Base-by-base conservation (phyloP, 176 grass and related monocot genomes). In the Eremochloa ophiuroides region DNA sequence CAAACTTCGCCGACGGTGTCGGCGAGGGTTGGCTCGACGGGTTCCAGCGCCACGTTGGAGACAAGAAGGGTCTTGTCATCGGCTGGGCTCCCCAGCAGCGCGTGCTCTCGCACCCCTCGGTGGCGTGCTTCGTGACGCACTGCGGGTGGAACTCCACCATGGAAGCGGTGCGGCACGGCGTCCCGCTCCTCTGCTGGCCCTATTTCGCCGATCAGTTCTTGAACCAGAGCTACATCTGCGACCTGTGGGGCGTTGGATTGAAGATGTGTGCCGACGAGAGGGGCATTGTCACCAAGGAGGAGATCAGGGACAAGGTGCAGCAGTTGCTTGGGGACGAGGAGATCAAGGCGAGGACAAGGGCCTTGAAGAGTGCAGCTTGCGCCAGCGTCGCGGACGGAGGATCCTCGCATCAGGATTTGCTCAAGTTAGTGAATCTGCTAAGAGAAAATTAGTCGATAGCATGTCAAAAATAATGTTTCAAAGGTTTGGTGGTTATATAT, bases 121-220 rank as follows among this genome's bases (percentile, higher is more conserved):
- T 87, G 51, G 56, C 81, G 4, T 89, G 91, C 17, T 90, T 93
- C 50, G 42, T 93, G 39, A 82, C 91, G 0, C 91, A 87, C 71
- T 85, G 87, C 6, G 87, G 84, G 26, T 92, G 87, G 83, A 92
- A 92, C 73, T 92, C 87, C 4, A 80, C 82, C 14, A 85, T 91
- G 73, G 91, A 93, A 38, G 91, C 28, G 7, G 27, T 80, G 74
- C n/a, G 66, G 29, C 73, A 92, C n/a, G 85, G 93, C 12, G 51
- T 88, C 9, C 85, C 72, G 33, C 68, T 96, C 28, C 61, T 93
- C 1, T 96, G 90, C 77, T 96, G 87, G 90, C 93, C 93, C 0
- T 93, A 78, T 84, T 91, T 88, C 10, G 58, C 28, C 0, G 93
- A 96, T 37, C 90, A 93, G 73, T 88, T 87, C 81, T 2, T 56